Conservation (phyloP, 805 yeast genomes). For the Saccharomyces mikatae region DNA sequence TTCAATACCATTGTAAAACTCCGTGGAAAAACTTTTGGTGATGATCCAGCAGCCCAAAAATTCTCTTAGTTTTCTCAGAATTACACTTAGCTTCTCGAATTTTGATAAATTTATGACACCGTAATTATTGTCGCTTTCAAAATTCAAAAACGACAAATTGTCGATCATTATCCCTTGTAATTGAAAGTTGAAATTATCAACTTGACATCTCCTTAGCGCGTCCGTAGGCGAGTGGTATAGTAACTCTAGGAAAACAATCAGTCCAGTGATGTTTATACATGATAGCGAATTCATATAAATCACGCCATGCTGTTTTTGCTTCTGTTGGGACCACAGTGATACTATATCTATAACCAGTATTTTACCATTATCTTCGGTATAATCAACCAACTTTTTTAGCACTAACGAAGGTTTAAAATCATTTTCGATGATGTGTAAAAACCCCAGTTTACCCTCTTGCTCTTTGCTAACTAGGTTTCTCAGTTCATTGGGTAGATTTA, state of each 20-base stretch:
- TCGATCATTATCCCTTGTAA: conserved; percentile 28
- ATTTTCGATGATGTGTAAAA: conserved; percentile 22
- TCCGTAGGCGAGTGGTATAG: conserved; percentile 18
- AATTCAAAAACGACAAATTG: conserved; percentile 23
- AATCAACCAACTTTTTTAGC: conserved; percentile 2
- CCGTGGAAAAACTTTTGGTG: conserved; percentile 22
- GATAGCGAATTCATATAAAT: conserved; percentile 17
- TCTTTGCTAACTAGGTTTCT: background rate
- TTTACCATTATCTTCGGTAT: conserved; percentile 2
- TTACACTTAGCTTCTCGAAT: conserved; percentile 11
- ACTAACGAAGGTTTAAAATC: conserved; percentile 12
- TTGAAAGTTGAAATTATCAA: conserved; percentile 5
- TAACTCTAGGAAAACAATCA: conserved; percentile 16
- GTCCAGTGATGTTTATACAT: conserved; percentile 15
- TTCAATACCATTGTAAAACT: conserved; percentile 25
- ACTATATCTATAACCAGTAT: conserved; percentile 19
- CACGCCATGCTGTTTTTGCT: conserved; percentile 1
- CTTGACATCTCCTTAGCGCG: conserved; percentile 18
- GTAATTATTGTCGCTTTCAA: conserved; percentile 9
- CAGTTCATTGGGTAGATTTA: conserved; percentile 6
- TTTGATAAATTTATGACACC: conserved; percentile 1
- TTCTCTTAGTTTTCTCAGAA: conserved; percentile 14
- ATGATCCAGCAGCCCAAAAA: conserved; percentile 26
- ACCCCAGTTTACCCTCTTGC: conserved; percentile 5
- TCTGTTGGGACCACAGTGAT: conserved; percentile 13